Evolutionary conservation across 768 basidiomycete species (phyloP).

Genomic region (Thelephora ganbajun): DNA sequence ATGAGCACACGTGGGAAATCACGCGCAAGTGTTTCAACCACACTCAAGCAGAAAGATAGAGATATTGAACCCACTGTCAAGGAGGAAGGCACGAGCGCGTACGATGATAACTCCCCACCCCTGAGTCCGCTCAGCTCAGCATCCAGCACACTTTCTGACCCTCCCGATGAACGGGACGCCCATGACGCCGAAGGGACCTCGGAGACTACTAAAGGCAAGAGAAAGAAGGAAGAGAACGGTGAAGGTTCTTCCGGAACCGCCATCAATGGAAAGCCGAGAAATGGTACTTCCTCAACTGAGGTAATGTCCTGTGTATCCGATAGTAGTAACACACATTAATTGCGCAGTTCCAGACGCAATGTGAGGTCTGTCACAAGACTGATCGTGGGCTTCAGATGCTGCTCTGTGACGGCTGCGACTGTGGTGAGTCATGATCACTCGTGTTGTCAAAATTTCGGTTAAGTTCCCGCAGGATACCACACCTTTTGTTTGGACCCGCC

Average conservation of each 20-base stretch:
- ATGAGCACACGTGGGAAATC: background rate
- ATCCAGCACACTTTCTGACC: slow-evolving; percentile 69
- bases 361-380: slow-evolving; percentile 88
- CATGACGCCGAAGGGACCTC: slow-evolving; percentile 35
- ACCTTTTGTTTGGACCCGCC: slow-evolving; percentile 96
- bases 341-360: slow-evolving; percentile 43
- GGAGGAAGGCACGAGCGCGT: slow-evolving; percentile 4
- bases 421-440: slow-evolving; percentile 30
- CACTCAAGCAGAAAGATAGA: background rate
- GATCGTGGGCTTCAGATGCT: slow-evolving; percentile 87
- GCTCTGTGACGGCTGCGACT: slow-evolving; percentile 79
- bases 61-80: slow-evolving; percentile 3
- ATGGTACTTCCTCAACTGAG: background rate
- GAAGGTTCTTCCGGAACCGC: background rate
- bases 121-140: slow-evolving; percentile 65
- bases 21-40: background rate
- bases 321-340: background rate
- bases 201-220: background rate
- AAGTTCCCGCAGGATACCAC: slow-evolving; percentile 61
- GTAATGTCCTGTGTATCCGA: slow-evolving; percentile 4
- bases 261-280: slow-evolving; percentile 3
- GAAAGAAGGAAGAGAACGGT: background rate
- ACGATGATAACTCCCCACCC: slow-evolving; percentile 43
- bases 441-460: background rate
- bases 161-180: slow-evolving; percentile 60